Evolutionary conservation across 768 basidiomycete species (phyloP).

Genomic region (Ramaria sp.): DNA sequence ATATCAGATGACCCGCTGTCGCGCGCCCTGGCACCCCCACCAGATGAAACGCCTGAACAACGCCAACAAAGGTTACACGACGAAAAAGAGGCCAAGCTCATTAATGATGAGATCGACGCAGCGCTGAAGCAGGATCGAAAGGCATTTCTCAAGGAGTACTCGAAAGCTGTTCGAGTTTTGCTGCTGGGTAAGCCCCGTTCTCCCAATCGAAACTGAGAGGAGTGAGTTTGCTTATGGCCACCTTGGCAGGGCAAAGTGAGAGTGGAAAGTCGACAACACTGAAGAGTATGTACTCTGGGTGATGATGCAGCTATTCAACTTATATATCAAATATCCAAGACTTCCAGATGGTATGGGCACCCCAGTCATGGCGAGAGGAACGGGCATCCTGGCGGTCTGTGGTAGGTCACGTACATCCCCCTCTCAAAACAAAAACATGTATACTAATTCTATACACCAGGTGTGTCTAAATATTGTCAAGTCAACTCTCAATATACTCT

Average conservation of each 20-base stretch:
- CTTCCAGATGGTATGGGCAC: slow-evolving; percentile 51
- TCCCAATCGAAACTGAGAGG: neutral
- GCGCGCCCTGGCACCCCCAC: slow-evolving; percentile 49
- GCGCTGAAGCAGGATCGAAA: slow-evolving; percentile 35
- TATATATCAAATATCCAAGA: slow-evolving; percentile 15
- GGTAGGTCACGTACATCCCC: slow-evolving; percentile 23
- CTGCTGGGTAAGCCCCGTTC: slow-evolving; percentile 36
- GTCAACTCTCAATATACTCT: slow-evolving; percentile 15
- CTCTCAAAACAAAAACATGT: neutral
- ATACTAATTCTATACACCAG: neutral
- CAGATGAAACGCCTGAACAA: slow-evolving; percentile 34
- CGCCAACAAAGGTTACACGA: slow-evolving; percentile 28
- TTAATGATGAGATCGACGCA: slow-evolving; percentile 47
- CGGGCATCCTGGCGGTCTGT: slow-evolving; percentile 52
- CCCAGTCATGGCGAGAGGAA: slow-evolving; percentile 48
- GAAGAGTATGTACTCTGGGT: slow-evolving; percentile 27
- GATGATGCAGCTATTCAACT: neutral
- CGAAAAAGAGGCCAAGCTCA: slow-evolving; percentile 40
- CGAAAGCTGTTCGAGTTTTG: slow-evolving; percentile 35
- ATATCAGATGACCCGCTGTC: slow-evolving; percentile 48
- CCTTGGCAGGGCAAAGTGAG: slow-evolving; percentile 37
- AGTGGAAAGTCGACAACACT: slow-evolving; percentile 59
- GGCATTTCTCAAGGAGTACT: slow-evolving; percentile 20
- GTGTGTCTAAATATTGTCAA: slow-evolving; percentile 3
- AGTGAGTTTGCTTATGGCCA: neutral